Conservation (phyloP, 345 rosid genomes). For the Eucalyptus pauciflora region DNA sequence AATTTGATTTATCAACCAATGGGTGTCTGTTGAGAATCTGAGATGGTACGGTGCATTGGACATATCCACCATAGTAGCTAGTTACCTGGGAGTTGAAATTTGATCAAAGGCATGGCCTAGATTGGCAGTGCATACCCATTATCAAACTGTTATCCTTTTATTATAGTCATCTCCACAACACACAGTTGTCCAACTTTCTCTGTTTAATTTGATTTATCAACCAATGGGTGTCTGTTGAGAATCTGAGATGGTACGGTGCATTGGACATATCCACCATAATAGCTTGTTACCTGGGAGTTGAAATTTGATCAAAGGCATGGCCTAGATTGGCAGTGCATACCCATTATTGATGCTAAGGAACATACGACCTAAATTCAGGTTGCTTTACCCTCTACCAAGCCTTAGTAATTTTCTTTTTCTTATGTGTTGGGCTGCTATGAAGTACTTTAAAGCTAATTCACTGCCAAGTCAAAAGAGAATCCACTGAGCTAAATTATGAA, state of each 20-base stretch:
- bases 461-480: background rate
- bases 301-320: background rate
- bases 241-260: background rate
- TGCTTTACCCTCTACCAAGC: background rate
- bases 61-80: background rate
- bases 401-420: background rate
- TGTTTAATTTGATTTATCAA: background rate
- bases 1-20: background rate
- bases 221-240: background rate
- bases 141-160: background rate
- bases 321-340: background rate
- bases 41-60: background rate
- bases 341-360: background rate
- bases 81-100: background rate
- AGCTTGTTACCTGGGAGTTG: background rate
- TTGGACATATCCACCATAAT: background rate
- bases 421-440: background rate
- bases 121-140: background rate
- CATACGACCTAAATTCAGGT: background rate
- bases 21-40: background rate
- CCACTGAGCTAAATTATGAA: background rate
- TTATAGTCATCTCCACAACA: background rate
- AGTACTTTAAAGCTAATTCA: background rate
- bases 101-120: background rate
- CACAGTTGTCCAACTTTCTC: background rate